Conservation (phyloP, 2,329 filamentous ascomycete species). For the Fusarium concolor region DNA sequence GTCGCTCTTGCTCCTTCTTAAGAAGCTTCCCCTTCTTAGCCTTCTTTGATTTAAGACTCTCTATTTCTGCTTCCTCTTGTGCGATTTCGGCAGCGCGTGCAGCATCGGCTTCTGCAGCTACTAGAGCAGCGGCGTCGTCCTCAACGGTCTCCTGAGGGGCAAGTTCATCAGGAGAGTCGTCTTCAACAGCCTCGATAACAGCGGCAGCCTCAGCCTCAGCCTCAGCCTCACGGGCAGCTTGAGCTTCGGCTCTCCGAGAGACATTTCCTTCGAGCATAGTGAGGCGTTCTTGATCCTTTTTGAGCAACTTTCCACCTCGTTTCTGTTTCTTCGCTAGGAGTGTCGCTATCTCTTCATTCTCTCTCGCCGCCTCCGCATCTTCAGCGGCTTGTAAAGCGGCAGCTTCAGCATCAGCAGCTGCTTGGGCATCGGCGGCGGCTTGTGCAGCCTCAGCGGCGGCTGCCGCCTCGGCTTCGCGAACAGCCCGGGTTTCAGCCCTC, state of each 20-base stretch:
- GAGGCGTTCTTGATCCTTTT: conserved; percentile 40
- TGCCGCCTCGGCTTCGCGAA: conserved; percentile 18
- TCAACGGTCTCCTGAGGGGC: conserved; percentile 21
- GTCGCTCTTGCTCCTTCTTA: conserved; percentile 39
- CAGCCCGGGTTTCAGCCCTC: conserved; percentile 43
- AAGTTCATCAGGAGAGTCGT: conserved; percentile 22
- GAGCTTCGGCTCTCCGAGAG: conserved; percentile 32
- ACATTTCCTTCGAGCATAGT: conserved; percentile 34
- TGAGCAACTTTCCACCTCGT: conserved; percentile 37
- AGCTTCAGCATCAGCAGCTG: conserved; percentile 35
- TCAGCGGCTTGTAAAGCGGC: conserved; percentile 44
- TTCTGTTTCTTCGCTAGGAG: conserved; percentile 39
- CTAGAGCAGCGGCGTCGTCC: conserved; percentile 20
- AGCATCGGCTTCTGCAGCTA: conserved; percentile 35
- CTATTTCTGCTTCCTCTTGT: conserved; percentile 44
- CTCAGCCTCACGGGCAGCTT: conserved; percentile 32
- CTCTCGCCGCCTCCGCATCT: conserved; percentile 48
- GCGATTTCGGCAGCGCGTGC: conserved; percentile 29
- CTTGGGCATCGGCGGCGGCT: conserved; percentile 30
- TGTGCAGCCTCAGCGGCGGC: conserved; percentile 38
- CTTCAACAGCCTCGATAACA: conserved; percentile 11
- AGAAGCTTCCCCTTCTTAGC: conserved; percentile 52
- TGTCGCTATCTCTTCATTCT: conserved; percentile 38
- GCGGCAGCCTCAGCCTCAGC: conserved; percentile 10
- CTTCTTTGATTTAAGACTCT: conserved; percentile 38